Base-by-base conservation (phyloP, 768 basidiomycete genomes). In the Boletus sp. region DNA sequence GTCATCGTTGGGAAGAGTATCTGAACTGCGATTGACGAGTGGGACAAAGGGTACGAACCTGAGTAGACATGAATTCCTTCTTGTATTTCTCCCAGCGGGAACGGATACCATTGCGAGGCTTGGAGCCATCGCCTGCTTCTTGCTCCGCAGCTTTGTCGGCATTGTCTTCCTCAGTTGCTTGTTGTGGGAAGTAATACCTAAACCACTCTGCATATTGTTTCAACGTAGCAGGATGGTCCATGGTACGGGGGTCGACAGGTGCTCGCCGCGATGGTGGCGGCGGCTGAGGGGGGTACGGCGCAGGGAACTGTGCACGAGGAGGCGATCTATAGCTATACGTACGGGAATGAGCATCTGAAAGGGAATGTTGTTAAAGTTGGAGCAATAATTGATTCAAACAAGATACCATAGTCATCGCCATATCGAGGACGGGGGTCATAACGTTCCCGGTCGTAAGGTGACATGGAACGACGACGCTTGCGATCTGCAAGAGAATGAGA, bases 191-290 rank as follows among this genome's bases (percentile, higher is more conserved):
- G 60, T 75, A 84, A 67, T 79, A 88, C 36, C 92, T 83, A 71
- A 92, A 93, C 92, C 92, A 93, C 63, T 93, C 91, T 2, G 89
- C 89, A 61, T 86, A 93, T 64, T 92, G 89, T 73, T 92, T 91
- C 69, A 93, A 69, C 1, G 85, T 81, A 6, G 89, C 89, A 35
- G 90, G 88, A 66, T 87, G 91, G 61, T 92, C 91, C 62, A 90
- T 84, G 3, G 85, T 85, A 64, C 89, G 87, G 11, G 92, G 92
- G 65, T 93, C 89, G 14, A 83, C 83, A 10, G 90, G 91, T 2
- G 85, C 76, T 32, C 87, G 80, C 52, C 89, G 79, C 42, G 71
- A 71, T n/a, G 81, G 71, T 24, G 82, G 69, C 11, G 80, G 74
- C 30, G 81, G 71, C 28, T 63, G 66, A 69, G 69, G 17, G 56